Percentiles rank a stretch among this genome's conserved stretches.
Conservation (phyloP, 129 eudicot species). For the Solidago caesia region DNA sequence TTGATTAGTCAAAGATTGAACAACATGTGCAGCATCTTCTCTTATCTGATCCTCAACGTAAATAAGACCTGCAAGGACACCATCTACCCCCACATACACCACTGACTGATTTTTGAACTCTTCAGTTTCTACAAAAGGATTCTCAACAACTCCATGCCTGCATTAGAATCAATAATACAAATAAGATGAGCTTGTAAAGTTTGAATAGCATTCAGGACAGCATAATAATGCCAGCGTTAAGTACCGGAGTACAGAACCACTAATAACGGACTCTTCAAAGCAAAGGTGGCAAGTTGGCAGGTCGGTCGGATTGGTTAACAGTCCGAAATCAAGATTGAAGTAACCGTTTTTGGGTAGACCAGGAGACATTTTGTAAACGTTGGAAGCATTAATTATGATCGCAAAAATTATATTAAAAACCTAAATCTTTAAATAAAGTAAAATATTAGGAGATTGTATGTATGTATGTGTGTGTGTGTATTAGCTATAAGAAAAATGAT, state of each 20-base stretch:
- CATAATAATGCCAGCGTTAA: background rate
- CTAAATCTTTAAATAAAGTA: too few species aligned
- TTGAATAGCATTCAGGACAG: background rate
- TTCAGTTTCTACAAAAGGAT: conserved; percentile 69
- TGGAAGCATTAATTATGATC: too few species aligned
- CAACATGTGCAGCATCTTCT: conserved; percentile 89
- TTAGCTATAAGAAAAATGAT: too few species aligned
- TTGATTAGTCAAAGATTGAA: conserved; percentile 59
- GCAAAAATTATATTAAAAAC: too few species aligned
- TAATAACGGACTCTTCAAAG: too few species aligned
- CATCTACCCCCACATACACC: conserved; percentile 89
- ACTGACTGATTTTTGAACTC: conserved; percentile 83
- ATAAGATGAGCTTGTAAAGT: background rate
- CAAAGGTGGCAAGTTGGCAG: too few species aligned
- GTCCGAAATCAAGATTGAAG: too few species aligned
- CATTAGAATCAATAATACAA: background rate
- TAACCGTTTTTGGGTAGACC: too few species aligned
- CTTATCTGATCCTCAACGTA: conserved; percentile 98
- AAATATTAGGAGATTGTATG: too few species aligned
- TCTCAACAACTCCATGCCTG: conserved; percentile 81
- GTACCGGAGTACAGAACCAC: background rate
- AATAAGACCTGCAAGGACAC: conserved; percentile 77
- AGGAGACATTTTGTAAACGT: too few species aligned
- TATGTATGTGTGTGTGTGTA: too few species aligned
- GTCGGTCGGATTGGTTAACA: too few species aligned